These are phyloP conservation scores for Castanea crenata DNA, from an alignment of 306 rosid species.

Conservation along the genomic window DNA sequence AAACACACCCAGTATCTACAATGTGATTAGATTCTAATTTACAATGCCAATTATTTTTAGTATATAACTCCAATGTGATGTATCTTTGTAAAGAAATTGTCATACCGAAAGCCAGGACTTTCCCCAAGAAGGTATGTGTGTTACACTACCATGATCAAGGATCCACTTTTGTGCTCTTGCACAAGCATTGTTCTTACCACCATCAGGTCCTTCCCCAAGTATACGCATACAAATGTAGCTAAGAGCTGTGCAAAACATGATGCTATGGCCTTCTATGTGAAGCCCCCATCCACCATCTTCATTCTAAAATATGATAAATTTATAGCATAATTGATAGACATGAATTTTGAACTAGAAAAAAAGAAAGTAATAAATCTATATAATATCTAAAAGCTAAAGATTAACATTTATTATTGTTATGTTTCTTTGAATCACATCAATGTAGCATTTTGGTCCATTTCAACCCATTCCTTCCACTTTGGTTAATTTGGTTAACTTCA, in stretches of 20 bases:
- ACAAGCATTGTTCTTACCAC: neutral
- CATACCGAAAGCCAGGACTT: conserved; percentile 17
- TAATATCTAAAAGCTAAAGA: no score
- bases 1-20: conserved; percentile 21
- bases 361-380: no score
- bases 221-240: conserved; percentile 9
- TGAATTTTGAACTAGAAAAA: no score
- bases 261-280: neutral
- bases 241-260: conserved; percentile 4
- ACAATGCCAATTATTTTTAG: no score
- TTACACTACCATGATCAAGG: conserved; percentile 15
- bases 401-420: no score
- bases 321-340: no score
- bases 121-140: conserved; percentile 19
- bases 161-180: conserved; percentile 5
- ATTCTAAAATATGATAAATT: neutral
- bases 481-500: no score
- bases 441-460: no score
- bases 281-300: conserved; percentile 20
- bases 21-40: no score
- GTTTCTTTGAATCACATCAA: no score
- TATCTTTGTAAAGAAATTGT: neutral
- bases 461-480: no score
- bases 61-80: no score
- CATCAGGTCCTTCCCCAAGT: conserved; percentile 3